phyloP scores from a whole-genome alignment of 2,329 filamentous ascomycete species.

The Ceratocystis destructans region DNA sequence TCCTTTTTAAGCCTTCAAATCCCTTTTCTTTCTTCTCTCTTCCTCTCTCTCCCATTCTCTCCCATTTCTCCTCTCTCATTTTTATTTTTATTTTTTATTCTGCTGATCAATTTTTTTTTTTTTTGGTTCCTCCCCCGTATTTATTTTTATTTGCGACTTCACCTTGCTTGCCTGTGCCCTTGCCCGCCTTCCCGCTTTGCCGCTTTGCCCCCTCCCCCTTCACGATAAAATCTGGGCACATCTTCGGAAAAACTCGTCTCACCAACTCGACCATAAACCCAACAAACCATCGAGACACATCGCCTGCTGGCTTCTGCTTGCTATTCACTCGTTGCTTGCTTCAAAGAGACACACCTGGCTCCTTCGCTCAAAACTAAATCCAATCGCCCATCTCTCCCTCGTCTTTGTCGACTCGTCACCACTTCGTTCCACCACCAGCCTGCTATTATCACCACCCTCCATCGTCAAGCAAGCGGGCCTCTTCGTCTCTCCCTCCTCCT shows the following conservation, averaged over 20 bases:
- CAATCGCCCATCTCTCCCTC: neutral
- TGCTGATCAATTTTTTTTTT: constrained; percentile 5
- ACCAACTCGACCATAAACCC: neutral
- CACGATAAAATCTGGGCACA: constrained; percentile 7
- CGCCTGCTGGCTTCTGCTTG: neutral
- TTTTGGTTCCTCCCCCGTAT: neutral
- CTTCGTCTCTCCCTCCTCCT: neutral
- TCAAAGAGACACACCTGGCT: neutral
- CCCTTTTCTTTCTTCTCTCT: constrained; percentile 10
- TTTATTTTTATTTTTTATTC: neutral
- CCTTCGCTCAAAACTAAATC: neutral
- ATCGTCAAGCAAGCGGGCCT: neutral
- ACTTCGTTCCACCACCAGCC: neutral
- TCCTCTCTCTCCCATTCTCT: neutral
- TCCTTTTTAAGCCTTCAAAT: constrained; percentile 1
- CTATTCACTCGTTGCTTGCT: neutral
- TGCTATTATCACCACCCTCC: neutral
- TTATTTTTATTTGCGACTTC: neutral
- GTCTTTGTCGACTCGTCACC: neutral
- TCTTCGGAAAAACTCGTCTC: constrained; percentile 4
- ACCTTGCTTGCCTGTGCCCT: neutral
- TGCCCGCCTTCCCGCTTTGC: neutral
- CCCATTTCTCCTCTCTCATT: neutral
- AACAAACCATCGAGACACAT: constrained; percentile 2
- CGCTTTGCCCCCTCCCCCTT: neutral